Percentiles rank a stretch among this genome's conserved stretches.
These are phyloP conservation scores for Wickerhamomyces subpelliculosus DNA, from an alignment of 805 yeast genomes.

Conservation along the genomic window DNA sequence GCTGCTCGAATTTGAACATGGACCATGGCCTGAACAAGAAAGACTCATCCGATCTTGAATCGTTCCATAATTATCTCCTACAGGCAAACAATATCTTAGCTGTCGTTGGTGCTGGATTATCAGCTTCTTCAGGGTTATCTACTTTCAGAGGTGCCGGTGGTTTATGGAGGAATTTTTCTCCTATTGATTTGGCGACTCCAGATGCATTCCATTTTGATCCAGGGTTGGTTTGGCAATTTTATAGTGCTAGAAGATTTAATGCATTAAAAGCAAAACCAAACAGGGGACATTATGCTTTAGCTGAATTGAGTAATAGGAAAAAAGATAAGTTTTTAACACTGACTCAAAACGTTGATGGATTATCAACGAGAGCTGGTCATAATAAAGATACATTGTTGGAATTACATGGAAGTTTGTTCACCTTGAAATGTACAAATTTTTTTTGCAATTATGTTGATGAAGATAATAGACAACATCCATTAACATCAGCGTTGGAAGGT, in stretches of 20 bases:
- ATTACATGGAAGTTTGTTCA: constrained; percentile 75
- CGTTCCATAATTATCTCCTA: constrained; percentile 44
- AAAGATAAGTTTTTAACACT: constrained; percentile 49
- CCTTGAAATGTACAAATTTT: constrained; percentile 68
- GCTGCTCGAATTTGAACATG: not conserved
- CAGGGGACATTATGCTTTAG: constrained; percentile 63
- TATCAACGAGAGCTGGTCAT: constrained; percentile 62
- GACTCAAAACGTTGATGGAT: constrained; percentile 81
- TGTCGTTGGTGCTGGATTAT: constrained; percentile 77
- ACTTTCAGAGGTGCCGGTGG: constrained; percentile 71
- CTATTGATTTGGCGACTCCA: constrained; percentile 84
- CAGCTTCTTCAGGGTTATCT: constrained; percentile 70
- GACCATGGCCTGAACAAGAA: not conserved
- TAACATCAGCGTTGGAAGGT: constrained; percentile 45
- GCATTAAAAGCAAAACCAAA: constrained; percentile 71
- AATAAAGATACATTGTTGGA: constrained; percentile 46
- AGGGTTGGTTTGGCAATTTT: constrained; percentile 85
- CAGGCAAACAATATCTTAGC: constrained; percentile 47
- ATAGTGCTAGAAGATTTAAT: constrained; percentile 56
- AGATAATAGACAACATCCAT: constrained; percentile 49
- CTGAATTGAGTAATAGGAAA: constrained; percentile 45
- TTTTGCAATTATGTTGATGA: constrained; percentile 55
- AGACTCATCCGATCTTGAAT: constrained; percentile 8
- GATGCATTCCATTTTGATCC: constrained; percentile 85
- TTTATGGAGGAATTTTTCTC: constrained; percentile 68